Percentiles rank a stretch among this genome's conserved stretches.
These are phyloP conservation scores for Streptanthus diversifolius DNA, from an alignment of 345 rosid species.

Conservation along the genomic window DNA sequence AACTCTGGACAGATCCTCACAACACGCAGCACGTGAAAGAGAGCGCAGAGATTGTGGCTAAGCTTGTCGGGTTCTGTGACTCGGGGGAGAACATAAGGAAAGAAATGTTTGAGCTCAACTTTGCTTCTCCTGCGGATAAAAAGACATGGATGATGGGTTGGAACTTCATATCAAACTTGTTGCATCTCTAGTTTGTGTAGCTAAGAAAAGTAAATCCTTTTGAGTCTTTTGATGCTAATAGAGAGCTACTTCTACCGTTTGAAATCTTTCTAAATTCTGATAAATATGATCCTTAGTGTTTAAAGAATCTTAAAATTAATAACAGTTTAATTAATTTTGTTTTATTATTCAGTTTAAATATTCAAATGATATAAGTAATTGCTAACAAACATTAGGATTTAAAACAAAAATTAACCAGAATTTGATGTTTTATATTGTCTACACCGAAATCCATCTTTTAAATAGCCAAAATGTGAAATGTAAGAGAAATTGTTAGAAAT, in stretches of 20 bases:
- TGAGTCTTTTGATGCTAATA: not conserved
- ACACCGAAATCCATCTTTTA: no score
- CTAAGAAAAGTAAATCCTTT: not conserved
- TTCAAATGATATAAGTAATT: no score
- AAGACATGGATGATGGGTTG: constrained; percentile 91
- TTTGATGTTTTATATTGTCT: no score
- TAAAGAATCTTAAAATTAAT: not conserved
- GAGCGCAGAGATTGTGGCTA: constrained; percentile 78
- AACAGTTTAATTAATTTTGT: no score
- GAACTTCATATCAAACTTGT: constrained; percentile 76
- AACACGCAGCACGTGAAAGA: constrained; percentile 65
- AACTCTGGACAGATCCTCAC: constrained; percentile 82
- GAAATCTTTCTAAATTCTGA: not conserved
- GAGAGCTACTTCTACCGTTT: not conserved
- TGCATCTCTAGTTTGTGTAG: constrained; percentile 45
- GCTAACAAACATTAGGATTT: no score
- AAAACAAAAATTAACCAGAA: no score
- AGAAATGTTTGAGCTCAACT: constrained; percentile 90
- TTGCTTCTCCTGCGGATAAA: constrained; percentile 69
- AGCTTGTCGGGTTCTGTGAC: constrained; percentile 88
- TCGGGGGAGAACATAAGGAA: constrained; percentile 64
- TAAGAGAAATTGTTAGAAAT: no score
- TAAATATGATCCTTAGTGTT: not conserved
- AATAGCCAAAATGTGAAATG: no score
- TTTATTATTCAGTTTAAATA: no score